Conservation (phyloP, 257 asterid genomes). For the Gentiana dahurica region DNA sequence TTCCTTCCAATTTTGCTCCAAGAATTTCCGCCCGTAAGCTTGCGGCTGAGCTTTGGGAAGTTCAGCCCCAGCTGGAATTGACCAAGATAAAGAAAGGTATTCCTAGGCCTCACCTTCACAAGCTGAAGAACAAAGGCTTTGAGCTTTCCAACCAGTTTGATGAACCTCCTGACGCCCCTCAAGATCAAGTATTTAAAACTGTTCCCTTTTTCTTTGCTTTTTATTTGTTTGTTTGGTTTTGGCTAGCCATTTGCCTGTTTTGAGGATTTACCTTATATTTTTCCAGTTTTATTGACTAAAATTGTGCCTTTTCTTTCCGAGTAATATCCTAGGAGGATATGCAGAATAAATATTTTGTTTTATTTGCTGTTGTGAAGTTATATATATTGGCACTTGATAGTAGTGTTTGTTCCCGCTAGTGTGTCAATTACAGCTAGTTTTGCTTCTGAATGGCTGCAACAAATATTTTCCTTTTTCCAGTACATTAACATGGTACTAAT, state of each 20-base stretch:
- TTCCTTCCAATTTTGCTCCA: conserved; percentile 21
- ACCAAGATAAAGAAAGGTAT: conserved; percentile 22
- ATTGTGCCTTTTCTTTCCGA: not conserved
- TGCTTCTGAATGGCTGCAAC: not conserved
- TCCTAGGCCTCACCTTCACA: conserved; percentile 17
- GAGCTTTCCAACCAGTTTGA: conserved; percentile 11
- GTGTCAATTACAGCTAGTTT: not conserved
- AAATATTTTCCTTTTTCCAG: no score
- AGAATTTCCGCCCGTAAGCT: conserved; percentile 67
- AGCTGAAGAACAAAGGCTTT: conserved; percentile 14
- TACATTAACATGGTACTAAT: no score
- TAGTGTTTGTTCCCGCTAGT: not conserved
- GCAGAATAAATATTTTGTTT: not conserved
- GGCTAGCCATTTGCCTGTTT: not conserved
- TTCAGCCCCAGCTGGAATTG: conserved; percentile 26
- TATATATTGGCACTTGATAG: not conserved
- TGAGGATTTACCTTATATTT: not conserved
- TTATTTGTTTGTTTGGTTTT: not conserved
- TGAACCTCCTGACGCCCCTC: conserved; percentile 15
- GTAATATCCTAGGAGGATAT: not conserved
- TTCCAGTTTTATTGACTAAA: not conserved
- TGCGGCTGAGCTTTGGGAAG: conserved; percentile 78
- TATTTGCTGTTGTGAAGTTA: not conserved
- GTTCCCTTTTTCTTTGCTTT: conserved; percentile 1
- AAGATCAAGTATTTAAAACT: conserved; percentile 23